Conservation (phyloP, 768 basidiomycete genomes). For the Amanita subjunquillea region DNA sequence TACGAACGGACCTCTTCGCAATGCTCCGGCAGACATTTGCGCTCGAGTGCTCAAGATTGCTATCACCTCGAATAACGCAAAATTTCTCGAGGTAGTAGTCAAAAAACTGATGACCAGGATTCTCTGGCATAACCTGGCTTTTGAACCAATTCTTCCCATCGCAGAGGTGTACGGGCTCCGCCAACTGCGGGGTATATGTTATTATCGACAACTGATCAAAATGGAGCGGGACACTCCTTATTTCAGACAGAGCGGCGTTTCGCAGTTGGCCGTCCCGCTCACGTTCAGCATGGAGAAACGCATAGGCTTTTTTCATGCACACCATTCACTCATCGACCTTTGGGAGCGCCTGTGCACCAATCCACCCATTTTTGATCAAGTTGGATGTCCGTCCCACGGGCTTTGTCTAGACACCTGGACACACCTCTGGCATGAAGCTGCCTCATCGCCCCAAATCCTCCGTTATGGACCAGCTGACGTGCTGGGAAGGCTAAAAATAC, state of each 20-base stretch:
- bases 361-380: conserved; percentile 31
- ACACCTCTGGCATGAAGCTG: conserved; percentile 39
- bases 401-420: conserved; percentile 42
- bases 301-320: conserved; percentile 45
- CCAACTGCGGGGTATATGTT: conserved; percentile 38
- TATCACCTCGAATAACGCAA: conserved; percentile 33
- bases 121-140: conserved; percentile 40
- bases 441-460: conserved; percentile 35
- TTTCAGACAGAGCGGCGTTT: conserved; percentile 16
- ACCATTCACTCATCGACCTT: conserved; percentile 38
- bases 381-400: conserved; percentile 37
- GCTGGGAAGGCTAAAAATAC: conserved; percentile 40
- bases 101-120: conserved; percentile 40
- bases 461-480: conserved; percentile 42
- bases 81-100: conserved; percentile 37
- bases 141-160: conserved; percentile 37
- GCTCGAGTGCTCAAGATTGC: conserved; percentile 43
- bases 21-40: conserved; percentile 22
- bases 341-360: conserved; percentile 43
- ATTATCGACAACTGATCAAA: conserved; percentile 37
- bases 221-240: conserved; percentile 23
- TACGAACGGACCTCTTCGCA: conserved; percentile 19
- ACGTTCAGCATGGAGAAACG: conserved; percentile 24
- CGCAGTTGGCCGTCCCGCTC: conserved; percentile 18
- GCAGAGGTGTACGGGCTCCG: conserved; percentile 29